Percentiles rank a stretch among this genome's conserved stretches.
Conservation (phyloP, 2,329 filamentous ascomycete genomes). For the Colletotrichum viniferum region DNA sequence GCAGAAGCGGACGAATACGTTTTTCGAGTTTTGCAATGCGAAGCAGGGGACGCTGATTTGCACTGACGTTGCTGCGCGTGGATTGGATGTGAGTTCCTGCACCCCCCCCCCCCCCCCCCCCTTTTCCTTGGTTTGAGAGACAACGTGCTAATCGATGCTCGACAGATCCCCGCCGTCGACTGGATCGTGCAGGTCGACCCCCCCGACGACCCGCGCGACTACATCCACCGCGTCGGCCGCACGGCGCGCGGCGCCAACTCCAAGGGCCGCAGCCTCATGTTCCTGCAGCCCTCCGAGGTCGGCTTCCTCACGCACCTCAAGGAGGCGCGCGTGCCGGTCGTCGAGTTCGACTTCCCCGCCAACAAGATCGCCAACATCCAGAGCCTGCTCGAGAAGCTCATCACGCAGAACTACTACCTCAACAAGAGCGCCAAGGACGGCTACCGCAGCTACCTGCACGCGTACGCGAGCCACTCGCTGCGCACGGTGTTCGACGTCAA, state of each 20-base stretch:
- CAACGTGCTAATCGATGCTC: not conserved
- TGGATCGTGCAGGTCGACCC: slow-evolving; percentile 97
- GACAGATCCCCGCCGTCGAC: slow-evolving; percentile 65
- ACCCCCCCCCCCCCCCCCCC: no score
- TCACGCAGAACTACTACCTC: slow-evolving; percentile 94
- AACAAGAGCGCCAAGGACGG: slow-evolving; percentile 83
- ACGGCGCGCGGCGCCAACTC: slow-evolving; percentile 84
- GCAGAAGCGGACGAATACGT: slow-evolving; percentile 97
- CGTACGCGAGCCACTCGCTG: slow-evolving; percentile 78
- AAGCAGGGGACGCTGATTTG: slow-evolving; percentile 88
- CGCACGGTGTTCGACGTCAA: slow-evolving; percentile 75
- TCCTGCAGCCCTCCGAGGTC: slow-evolving; percentile 89
- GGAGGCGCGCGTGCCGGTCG: slow-evolving; percentile 87
- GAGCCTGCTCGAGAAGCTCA: slow-evolving; percentile 91
- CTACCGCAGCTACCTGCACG: slow-evolving; percentile 90
- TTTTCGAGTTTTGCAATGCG: slow-evolving; percentile 88
- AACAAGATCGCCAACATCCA: slow-evolving; percentile 93
- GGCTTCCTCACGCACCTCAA: slow-evolving; percentile 93
- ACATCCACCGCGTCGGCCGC: slow-evolving; percentile 95
- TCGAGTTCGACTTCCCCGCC: slow-evolving; percentile 93
- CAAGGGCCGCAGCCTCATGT: slow-evolving; percentile 89
- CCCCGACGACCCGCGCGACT: slow-evolving; percentile 86
- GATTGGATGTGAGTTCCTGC: slow-evolving; percentile 72
- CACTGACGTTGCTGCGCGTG: slow-evolving; percentile 94
- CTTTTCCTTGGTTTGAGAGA: not conserved